Conservation (phyloP, 768 basidiomycete species). For the Infundibulicybe gibba region DNA sequence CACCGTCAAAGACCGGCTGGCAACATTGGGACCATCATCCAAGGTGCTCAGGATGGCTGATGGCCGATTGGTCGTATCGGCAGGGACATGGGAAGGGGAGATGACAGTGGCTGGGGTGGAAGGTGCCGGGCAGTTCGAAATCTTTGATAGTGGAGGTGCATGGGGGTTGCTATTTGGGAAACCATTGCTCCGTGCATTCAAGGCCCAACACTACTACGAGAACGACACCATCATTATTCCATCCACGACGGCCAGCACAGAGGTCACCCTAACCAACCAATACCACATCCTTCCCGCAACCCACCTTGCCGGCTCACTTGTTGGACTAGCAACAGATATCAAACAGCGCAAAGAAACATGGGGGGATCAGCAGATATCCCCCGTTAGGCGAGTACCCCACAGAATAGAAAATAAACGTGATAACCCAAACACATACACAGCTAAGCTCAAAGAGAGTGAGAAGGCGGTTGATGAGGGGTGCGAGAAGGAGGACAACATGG, state of each 20-base stretch:
- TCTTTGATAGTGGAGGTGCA: too few species aligned
- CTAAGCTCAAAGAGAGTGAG: too few species aligned
- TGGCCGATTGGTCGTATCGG: slow-evolving; percentile 6
- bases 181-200: slow-evolving; percentile 7
- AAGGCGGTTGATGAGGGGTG: not conserved
- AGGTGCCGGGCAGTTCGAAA: slow-evolving; percentile 11
- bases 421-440: too few species aligned
- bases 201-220: slow-evolving; percentile 7
- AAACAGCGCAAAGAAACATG: too few species aligned
- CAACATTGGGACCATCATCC: not conserved
- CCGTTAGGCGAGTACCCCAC: slow-evolving; percentile 5
- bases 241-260: not conserved
- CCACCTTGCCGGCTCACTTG: too few species aligned
- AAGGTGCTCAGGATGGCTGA: slow-evolving; percentile 12
- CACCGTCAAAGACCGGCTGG: not conserved
- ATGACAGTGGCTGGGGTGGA: slow-evolving; percentile 2
- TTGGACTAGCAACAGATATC: slow-evolving; percentile 8
- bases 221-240: not conserved
- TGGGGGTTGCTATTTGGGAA: too few species aligned
- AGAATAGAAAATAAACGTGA: slow-evolving; percentile 1
- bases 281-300: too few species aligned
- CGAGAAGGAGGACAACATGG: too few species aligned
- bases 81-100: slow-evolving; percentile 8
- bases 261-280: not conserved
- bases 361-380: slow-evolving; percentile 8